A percentile compares a stretch with the other conserved stretches of the same genome.
Conservation (phyloP, 1,139 yeast species). For the Blastobotrys malaysiensis region DNA sequence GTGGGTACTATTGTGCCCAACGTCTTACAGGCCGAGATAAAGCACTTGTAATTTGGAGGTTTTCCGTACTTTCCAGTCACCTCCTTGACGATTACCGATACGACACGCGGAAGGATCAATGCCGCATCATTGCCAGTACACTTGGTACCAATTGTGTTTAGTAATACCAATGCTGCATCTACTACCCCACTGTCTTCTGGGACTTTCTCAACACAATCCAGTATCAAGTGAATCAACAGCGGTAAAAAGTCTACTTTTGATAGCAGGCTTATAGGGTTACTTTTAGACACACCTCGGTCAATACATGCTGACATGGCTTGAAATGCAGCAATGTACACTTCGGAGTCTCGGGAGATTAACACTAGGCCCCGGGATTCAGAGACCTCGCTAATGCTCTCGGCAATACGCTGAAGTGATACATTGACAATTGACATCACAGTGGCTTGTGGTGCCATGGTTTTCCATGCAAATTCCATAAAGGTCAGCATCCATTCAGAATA, state of each 20-base stretch:
- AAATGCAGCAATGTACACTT: not conserved
- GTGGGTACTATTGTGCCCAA: not conserved
- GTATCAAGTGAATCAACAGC: constrained; percentile 22
- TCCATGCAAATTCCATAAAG: not conserved
- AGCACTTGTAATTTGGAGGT: constrained; percentile 35
- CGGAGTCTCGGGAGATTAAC: not conserved
- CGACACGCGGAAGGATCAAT: constrained; percentile 50
- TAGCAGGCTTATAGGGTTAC: not conserved
- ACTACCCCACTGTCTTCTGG: constrained; percentile 22
- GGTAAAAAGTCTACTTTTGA: not conserved
- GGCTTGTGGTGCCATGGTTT: not conserved
- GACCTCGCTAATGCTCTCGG: not conserved
- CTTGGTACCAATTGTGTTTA: constrained; percentile 11
- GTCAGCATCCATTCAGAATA: not conserved
- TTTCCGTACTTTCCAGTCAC: constrained; percentile 36
- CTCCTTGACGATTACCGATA: constrained; percentile 46
- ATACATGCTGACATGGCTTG: not conserved
- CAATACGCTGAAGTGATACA: not conserved
- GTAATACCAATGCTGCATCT: constrained; percentile 36
- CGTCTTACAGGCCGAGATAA: not conserved
- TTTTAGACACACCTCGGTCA: not conserved
- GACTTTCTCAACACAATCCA: constrained; percentile 20
- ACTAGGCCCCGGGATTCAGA: not conserved
- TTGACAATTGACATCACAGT: not conserved
- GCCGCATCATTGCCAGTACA: constrained; percentile 44